phyloP scores from a whole-genome alignment of 495 filamentous ascomycete genomes.

The Friedmanniomyces endolithicus region DNA sequence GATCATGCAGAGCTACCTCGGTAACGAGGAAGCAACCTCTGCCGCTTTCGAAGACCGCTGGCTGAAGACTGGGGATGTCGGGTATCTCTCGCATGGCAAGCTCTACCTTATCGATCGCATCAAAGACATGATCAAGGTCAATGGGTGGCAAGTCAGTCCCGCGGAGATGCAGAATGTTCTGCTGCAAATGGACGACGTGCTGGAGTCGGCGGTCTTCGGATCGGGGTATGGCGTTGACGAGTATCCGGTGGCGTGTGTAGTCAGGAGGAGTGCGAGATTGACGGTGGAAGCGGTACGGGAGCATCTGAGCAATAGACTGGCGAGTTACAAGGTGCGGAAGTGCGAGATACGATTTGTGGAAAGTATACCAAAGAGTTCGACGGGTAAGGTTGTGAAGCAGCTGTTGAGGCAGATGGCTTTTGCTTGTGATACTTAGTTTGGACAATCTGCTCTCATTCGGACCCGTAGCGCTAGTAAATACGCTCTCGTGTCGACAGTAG shows the following conservation, averaged over 20 bases:
- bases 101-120: conserved; percentile 21
- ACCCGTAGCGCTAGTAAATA: too few species aligned
- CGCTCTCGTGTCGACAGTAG: background rate
- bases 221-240: conserved; percentile 20
- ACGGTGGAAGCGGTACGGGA: conserved; percentile 10
- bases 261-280: conserved; percentile 8
- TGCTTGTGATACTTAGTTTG: too few species aligned
- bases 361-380: conserved; percentile 14
- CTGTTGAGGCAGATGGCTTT: conserved; percentile 3
- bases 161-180: conserved; percentile 20
- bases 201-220: conserved; percentile 21
- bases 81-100: conserved; percentile 10
- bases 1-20: conserved; percentile 34
- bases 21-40: conserved; percentile 53
- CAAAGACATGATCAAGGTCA: conserved; percentile 20
- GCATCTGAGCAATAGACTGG: conserved; percentile 10
- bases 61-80: conserved; percentile 21
- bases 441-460: too few species aligned
- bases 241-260: conserved; percentile 24
- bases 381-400: conserved; percentile 20
- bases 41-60: conserved; percentile 47
- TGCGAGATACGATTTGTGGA: conserved; percentile 18
- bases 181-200: conserved; percentile 6
- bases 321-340: conserved; percentile 14
- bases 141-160: conserved; percentile 14